Evolutionary conservation across 2,329 filamentous ascomycete genomes (phyloP), one percentile per base, ranked within the genome.

Genomic region (Fragosphaeria purpurea): DNA sequence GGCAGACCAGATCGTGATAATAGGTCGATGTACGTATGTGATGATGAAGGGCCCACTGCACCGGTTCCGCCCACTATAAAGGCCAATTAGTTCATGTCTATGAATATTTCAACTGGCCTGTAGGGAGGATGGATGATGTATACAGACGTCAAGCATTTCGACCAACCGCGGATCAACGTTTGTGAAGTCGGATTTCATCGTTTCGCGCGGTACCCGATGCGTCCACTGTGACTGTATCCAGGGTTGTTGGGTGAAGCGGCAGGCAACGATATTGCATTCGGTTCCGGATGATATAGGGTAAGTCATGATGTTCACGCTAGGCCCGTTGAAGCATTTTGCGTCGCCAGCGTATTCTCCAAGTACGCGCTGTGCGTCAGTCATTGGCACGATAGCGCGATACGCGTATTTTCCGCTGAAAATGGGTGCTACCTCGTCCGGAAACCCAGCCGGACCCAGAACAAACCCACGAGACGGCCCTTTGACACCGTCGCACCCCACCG

Each of bases 401-500:
- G 75, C 80, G 61, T 78, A 77, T 53, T 80, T 79, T 31, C 74
- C 68, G 1, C 72, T 74, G 59, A 78, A 85, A 2, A 51, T 71
- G 62, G 22, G 65, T 61, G 33, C 31, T 30, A 50, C 48, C 42
- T 46, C 38, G 1, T 50, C 48, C 31, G 48, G 47, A 41, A 42
- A 46, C 38, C n/a, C 35, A 22, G 22, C 42, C 22, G 22, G 22
- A 2, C 68, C 60, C 0, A 74, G 75, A 2, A 83, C 63, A 5
- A 84, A 62, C 32, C 71, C 60, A 6, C 81, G 68, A 3, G 75
- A 69, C 4, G 67, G 65, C 1, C 76, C 79, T 58, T 79, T 79
- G 59, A 85, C 80, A 1, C 82, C 82, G 62, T 85, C 82, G 59
- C 78, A 82, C 7, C 78, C 80, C 49, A 85, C 67, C 0, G 80